Base-by-base conservation (phyloP, 768 basidiomycete genomes). In the Lanmaoa rubissima region DNA sequence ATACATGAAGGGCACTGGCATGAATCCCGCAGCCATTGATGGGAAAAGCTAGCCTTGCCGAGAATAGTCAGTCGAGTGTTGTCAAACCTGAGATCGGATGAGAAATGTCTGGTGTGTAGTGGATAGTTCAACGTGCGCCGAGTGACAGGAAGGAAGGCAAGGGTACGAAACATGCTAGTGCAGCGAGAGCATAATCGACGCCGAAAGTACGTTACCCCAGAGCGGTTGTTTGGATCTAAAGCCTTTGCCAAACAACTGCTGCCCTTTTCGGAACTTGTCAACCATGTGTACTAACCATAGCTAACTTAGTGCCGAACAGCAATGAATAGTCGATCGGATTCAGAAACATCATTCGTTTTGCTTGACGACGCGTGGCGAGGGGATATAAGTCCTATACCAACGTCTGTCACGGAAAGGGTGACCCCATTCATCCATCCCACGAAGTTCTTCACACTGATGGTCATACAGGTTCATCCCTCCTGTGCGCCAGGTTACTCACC, bases 11-110 rank as follows among this genome's bases (percentile, higher is more conserved):
- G 73, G 41, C 88, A 92, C 55, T 82, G 83, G 62, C 94, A 97
- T 0, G 89, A 82, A 65, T 98, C 94, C 24, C 94, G 85, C 11
- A 98, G 81, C 86, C 92, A 94, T 53, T 84, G 72, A 64, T 82
- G 86, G 0, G 89, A 81, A 61, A 91, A 84, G 11, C 72, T 66
- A 28, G 77, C 62, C 19, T 75, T 73, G 12, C 85, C 50, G 7
- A 65, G 61, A 44, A 71, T 50, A n/a, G 42, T 62, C 34, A 70
- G 39, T 36, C 35, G 51, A 36, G 38, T 5, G 3, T 48, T 49
- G 38, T 69, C 68, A 34, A 49, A 42, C n/a, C 17, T 50, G 48
- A 61, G 11, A 47, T 35, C 12, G 4, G 58, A 61, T 4, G 58
- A 58, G 42, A 63, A 48, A 21, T 21, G 1, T 59, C 55, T 57